A percentile compares a stretch with the other conserved stretches of the same genome.
Evolutionary conservation across 2,329 filamentous ascomycete genomes (phyloP).

Genomic region (Myriosclerotinia curreyana): DNA sequence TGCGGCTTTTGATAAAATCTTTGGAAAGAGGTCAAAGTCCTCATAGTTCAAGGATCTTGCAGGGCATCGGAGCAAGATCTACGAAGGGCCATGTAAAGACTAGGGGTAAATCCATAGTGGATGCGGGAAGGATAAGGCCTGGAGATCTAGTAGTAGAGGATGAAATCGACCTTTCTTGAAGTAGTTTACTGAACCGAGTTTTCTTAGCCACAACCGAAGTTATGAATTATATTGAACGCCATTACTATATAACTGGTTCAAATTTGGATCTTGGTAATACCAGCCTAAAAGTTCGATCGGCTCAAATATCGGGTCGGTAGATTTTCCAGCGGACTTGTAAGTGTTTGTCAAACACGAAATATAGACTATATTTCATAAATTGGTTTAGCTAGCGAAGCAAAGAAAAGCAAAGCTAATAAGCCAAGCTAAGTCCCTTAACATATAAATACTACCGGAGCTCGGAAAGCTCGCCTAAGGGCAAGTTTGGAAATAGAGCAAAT

Average conservation of each 20-base stretch:
- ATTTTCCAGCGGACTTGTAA: not conserved
- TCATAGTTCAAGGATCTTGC: constrained; percentile 35
- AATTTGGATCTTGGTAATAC: not conserved
- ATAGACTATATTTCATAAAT: too few species aligned
- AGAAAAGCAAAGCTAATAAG: too few species aligned
- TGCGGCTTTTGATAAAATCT: constrained; percentile 25
- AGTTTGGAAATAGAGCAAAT: not conserved
- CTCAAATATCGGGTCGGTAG: constrained; percentile 1
- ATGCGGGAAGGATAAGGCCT: constrained; percentile 27
- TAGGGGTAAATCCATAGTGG: constrained; percentile 16
- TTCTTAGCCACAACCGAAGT: not conserved
- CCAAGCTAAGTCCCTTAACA: too few species aligned
- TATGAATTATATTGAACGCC: not conserved
- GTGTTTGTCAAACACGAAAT: not conserved
- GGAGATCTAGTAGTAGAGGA: constrained; percentile 12
- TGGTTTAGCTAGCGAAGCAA: too few species aligned
- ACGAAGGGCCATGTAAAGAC: constrained; percentile 23
- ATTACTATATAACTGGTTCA: not conserved
- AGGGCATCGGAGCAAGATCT: constrained; percentile 36
- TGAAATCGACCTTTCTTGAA: constrained; percentile 5
- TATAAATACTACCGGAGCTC: too few species aligned
- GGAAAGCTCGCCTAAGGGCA: constrained; percentile 5
- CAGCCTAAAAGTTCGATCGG: constrained; percentile 11
- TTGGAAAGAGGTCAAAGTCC: constrained; percentile 35
- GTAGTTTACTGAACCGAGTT: constrained; percentile 7